Conservation (phyloP, 179 eudicot species). For the Beta macrorhiza region DNA sequence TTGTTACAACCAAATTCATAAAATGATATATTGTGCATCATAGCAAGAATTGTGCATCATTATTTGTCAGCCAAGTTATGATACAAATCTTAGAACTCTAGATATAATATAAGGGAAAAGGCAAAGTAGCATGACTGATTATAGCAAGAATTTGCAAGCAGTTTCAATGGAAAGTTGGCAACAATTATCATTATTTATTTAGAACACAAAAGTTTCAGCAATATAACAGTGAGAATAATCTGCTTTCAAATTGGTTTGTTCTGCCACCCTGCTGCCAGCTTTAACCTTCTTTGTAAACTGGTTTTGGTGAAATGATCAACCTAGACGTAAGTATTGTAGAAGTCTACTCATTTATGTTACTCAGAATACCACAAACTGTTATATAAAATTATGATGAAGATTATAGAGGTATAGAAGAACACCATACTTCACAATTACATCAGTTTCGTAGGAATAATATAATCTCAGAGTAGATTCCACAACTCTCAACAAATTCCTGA, state of each 20-base stretch:
- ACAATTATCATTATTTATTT: too few relatives aligned
- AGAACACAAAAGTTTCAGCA: too few relatives aligned
- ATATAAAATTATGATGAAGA: neutral
- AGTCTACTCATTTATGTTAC: conserved; percentile 8
- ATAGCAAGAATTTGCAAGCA: neutral
- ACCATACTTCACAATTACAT: conserved; percentile 80
- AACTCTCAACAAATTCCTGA: too few relatives aligned
- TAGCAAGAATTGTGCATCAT: too few relatives aligned
- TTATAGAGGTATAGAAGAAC: conserved; percentile 6
- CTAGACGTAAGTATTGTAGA: conserved; percentile 14
- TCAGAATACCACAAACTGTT: neutral
- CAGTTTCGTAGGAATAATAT: conserved; percentile 94
- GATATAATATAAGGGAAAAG: neutral
- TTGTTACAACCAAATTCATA: too few relatives aligned
- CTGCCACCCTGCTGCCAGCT: too few relatives aligned
- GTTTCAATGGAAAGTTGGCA: too few relatives aligned
- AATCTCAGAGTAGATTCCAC: conserved; percentile 84
- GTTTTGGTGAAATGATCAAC: neutral
- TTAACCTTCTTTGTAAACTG: too few relatives aligned
- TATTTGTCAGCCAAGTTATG: neutral
- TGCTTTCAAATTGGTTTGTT: too few relatives aligned
- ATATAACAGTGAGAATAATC: too few relatives aligned
- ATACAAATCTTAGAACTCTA: neutral
- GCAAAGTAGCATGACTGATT: neutral
- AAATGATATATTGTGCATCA: too few relatives aligned